phyloP scores from a whole-genome alignment of 306 rosid species.

The Alnus glutinosa region DNA sequence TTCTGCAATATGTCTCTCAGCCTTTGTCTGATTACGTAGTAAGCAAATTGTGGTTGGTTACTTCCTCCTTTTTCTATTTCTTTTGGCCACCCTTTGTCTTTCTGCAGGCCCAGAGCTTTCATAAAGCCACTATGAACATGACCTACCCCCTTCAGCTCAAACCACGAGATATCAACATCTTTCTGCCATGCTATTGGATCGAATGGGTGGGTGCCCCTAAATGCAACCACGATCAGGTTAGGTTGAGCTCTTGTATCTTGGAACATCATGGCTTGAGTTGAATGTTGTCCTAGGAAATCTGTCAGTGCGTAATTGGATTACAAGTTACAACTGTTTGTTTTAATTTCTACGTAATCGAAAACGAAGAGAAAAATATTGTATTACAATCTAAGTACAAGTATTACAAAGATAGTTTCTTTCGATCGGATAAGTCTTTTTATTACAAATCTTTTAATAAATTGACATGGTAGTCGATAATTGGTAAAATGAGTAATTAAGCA shows the following conservation, averaged over 20 bases:
- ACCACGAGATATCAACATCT: conserved; percentile 77
- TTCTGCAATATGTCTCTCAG: conserved; percentile 36
- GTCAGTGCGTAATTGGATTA: neutral
- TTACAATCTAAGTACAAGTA: too few species aligned
- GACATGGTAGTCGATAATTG: too few species aligned
- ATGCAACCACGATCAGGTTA: conserved; percentile 62
- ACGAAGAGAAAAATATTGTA: neutral
- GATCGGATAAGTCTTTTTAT: too few species aligned
- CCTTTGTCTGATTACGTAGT: conserved; percentile 50
- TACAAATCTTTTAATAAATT: too few species aligned
- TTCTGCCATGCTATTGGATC: conserved; percentile 58
- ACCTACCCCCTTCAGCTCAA: conserved; percentile 53
- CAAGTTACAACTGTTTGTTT: neutral
- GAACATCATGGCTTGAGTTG: conserved; percentile 59
- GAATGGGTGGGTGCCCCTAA: conserved; percentile 68
- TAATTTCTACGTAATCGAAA: neutral
- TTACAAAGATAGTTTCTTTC: too few species aligned
- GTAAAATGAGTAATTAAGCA: too few species aligned
- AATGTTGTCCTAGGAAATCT: conserved; percentile 44
- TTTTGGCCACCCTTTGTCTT: conserved; percentile 60
- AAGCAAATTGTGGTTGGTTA: conserved; percentile 39
- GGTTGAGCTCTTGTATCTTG: conserved; percentile 45
- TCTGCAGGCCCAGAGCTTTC: conserved; percentile 61
- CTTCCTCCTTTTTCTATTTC: conserved; percentile 25
- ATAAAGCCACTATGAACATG: conserved; percentile 66